phyloP scores from a whole-genome alignment of 345 rosid genomes.

The Eutrema yunnanense region DNA sequence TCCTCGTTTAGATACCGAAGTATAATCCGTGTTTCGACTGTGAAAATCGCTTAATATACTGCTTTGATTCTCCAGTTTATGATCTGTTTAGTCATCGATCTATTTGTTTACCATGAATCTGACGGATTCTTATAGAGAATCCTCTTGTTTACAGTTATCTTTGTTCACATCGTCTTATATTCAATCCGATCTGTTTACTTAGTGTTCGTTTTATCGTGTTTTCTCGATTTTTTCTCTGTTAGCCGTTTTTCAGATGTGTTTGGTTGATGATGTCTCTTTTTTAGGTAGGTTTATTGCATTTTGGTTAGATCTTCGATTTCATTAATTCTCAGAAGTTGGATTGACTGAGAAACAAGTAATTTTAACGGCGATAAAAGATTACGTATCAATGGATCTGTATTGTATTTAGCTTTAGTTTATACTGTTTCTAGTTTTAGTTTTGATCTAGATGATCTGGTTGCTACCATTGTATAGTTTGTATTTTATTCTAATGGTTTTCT shows the following conservation, averaged over 20 bases:
- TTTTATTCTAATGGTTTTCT: not conserved
- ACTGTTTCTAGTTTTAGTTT: not conserved
- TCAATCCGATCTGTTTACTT: not conserved
- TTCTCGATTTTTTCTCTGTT: not conserved
- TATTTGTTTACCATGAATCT: not conserved
- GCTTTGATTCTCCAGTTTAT: not conserved
- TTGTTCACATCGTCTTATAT: not conserved
- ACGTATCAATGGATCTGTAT: not conserved
- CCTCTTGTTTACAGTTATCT: not conserved
- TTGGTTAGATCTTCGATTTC: not conserved
- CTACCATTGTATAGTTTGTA: not conserved
- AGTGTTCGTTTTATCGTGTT: not conserved
- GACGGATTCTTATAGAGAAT: not conserved
- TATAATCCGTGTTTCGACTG: not conserved
- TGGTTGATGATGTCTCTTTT: not conserved
- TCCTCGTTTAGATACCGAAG: not conserved
- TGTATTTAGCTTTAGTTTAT: not conserved
- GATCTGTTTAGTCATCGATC: slow-evolving; percentile 3
- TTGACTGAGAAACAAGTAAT: too few relatives aligned
- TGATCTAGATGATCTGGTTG: not conserved
- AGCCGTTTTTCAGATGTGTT: not conserved
- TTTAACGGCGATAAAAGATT: too few relatives aligned
- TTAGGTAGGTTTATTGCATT: not conserved
- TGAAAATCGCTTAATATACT: not conserved
- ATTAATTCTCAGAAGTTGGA: too few relatives aligned